Evolutionary conservation across 106 monocot genomes (phyloP), one percentile per base, ranked within the genome.

Genomic region (Hemerocallis citrina): DNA sequence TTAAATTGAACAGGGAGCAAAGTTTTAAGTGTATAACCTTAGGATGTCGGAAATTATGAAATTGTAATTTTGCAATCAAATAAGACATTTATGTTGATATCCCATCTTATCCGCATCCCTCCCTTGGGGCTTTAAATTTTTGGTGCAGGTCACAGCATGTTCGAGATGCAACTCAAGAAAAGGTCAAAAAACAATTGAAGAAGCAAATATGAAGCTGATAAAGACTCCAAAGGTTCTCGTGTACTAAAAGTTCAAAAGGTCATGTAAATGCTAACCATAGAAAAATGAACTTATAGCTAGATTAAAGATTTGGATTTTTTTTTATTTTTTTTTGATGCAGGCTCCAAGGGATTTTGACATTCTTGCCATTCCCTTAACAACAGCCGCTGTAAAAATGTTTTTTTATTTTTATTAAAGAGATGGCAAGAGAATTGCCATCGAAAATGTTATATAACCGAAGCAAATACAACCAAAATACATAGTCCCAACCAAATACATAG

Each of bases 161-260:
- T 45, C 78, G n/a, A 83, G 70, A 63, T 95, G 95, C 72, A 95
- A 95, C 74, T 81, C 83, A 21, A 85, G 64, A 70, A 89, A 94
- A 75, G 89, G 93, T 4, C 85, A 80, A 46, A 94, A 86, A 40
- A 83, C 83, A 11, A 16, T 81, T 25, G 86, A 83, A 25, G 81
- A 95, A 79, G 77, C 78, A 61, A 86, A 90, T 39, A 86, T 89
- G 86, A 83, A 71, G 47, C 62, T 95, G 39, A 68, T 75, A 4
- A 89, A 86, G 68, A 73, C 48, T 20, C 89, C 89, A 1, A 95
- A 84, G 86, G 95, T 89, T 5, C 22, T 21, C 22, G 3, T 47
- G 16, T 29, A n/a, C 3, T 34, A 25, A 34, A 14, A 10, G 7
- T 11, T n/a, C n/a, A n/a, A n/a, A n/a, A n/a, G 21, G 13, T 4